Conservation (phyloP, 768 basidiomycete species). For the Termitomyces sp. region DNA sequence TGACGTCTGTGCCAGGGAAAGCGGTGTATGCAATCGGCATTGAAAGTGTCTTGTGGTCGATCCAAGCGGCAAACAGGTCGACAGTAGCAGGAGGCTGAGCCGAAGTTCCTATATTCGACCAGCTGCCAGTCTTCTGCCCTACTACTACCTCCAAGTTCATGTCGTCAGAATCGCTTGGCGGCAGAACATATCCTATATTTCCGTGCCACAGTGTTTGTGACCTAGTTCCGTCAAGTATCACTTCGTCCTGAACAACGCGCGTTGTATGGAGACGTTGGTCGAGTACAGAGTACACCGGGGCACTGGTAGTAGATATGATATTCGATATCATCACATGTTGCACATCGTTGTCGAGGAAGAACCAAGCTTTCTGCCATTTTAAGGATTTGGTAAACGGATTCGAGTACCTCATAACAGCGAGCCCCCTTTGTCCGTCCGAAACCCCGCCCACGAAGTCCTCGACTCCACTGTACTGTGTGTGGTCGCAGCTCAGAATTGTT, state of each 20-base stretch:
- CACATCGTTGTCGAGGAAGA: conserved; percentile 61
- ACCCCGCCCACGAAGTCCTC: conserved; percentile 63
- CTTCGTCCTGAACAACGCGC: conserved; percentile 37
- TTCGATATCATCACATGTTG: conserved; percentile 59
- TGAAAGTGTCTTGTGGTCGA: conserved; percentile 34
- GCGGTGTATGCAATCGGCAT: conserved; percentile 46
- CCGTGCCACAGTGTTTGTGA: conserved; percentile 56
- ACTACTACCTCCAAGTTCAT: conserved; percentile 30
- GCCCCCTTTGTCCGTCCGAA: conserved; percentile 50
- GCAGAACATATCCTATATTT: conserved; percentile 56
- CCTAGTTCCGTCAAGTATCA: conserved; percentile 4
- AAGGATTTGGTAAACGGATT: conserved; percentile 55
- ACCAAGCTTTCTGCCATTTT: conserved; percentile 67
- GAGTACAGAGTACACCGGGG: conserved; percentile 57
- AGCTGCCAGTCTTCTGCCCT: conserved; percentile 49
- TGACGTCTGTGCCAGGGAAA: conserved; percentile 44
- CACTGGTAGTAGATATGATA: conserved; percentile 37
- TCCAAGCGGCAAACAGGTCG: conserved; percentile 61
- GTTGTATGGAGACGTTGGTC: conserved; percentile 54
- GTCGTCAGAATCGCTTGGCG: conserved; percentile 24
- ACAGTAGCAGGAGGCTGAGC: conserved; percentile 51
- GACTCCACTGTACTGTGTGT: conserved; percentile 37
- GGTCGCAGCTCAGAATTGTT: conserved; percentile 46
- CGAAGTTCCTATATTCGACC: conserved; percentile 61
- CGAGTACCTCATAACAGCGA: conserved; percentile 60